Evolutionary conservation across 75 land plant genomes (phyloP).

Genomic region (Cunninghamia lanceolata): DNA sequence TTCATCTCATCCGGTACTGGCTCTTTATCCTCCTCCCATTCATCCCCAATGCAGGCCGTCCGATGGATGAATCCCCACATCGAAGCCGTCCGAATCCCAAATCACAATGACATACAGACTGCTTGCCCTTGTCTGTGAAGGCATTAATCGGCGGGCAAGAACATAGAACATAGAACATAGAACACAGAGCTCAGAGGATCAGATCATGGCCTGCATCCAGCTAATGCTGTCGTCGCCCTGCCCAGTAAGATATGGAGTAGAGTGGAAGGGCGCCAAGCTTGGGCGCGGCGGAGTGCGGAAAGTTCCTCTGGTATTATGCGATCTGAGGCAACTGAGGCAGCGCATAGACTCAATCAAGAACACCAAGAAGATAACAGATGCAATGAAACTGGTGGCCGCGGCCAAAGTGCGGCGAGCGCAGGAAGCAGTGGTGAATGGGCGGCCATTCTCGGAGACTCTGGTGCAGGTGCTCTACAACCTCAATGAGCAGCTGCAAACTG

Average conservation of each 20-base stretch:
- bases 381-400: conserved; percentile 85
- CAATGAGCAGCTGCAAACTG: conserved; percentile 48
- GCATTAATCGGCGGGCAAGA: neutral
- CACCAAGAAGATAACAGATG: conserved; percentile 80
- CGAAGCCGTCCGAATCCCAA: neutral
- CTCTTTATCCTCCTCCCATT: neutral
- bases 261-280: neutral
- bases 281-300: neutral
- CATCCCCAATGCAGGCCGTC: neutral
- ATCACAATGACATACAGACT: neutral
- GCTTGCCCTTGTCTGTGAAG: neutral
- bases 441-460: conserved; percentile 67
- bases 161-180: too few species aligned
- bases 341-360: conserved; percentile 60
- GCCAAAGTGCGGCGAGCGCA: conserved; percentile 75
- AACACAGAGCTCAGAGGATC: neutral
- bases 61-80: neutral
- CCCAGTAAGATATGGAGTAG: neutral
- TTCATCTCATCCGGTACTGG: neutral
- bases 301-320: conserved; percentile 24
- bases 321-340: conserved; percentile 48
- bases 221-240: neutral
- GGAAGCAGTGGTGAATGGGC: conserved; percentile 65
- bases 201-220: neutral
- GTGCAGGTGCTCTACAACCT: conserved; percentile 53